Conservation (phyloP, 768 basidiomycete genomes). For the Hygrophoropsis aurantiaca region DNA sequence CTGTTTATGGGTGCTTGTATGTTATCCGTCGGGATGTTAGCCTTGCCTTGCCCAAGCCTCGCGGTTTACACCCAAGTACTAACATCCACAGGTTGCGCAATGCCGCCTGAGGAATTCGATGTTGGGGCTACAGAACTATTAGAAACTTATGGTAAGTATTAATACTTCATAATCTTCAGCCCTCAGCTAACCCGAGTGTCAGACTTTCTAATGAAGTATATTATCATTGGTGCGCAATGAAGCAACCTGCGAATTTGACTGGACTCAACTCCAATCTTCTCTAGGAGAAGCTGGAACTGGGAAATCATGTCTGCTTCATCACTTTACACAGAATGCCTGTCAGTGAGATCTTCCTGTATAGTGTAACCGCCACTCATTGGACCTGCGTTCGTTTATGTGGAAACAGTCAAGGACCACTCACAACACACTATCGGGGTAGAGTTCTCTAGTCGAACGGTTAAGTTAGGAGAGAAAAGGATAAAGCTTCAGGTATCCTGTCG, state of each 20-base stretch:
- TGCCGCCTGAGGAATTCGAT: conserved; percentile 67
- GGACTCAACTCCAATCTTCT: conserved; percentile 5
- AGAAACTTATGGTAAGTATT: conserved; percentile 82
- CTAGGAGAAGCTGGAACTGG: conserved; percentile 95
- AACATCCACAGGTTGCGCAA: conserved; percentile 28
- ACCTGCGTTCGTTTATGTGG: neutral
- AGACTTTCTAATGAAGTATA: conserved; percentile 99
- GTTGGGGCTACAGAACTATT: conserved; percentile 88
- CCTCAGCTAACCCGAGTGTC: conserved; percentile 6
- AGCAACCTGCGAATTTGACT: conserved; percentile 6
- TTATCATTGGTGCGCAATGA: conserved; percentile 75
- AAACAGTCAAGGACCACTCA: conserved; percentile 90
- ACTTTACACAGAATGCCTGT: conserved; percentile 97
- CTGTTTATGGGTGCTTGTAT: neutral
- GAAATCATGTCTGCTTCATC: conserved; percentile 95
- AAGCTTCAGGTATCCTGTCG: conserved; percentile 76
- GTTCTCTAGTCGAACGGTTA: conserved; percentile 92
- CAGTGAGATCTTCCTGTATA: conserved; percentile 32
- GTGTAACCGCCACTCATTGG: conserved; percentile 5
- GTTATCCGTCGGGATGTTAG: too few relatives aligned
- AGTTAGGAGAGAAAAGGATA: conserved; percentile 90
- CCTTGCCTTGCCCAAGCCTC: too few relatives aligned
- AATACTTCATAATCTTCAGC: neutral
- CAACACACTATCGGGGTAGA: conserved; percentile 99
- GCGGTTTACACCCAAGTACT: neutral